phyloP scores from a whole-genome alignment of 306 rosid species.

The Glycine soja region DNA sequence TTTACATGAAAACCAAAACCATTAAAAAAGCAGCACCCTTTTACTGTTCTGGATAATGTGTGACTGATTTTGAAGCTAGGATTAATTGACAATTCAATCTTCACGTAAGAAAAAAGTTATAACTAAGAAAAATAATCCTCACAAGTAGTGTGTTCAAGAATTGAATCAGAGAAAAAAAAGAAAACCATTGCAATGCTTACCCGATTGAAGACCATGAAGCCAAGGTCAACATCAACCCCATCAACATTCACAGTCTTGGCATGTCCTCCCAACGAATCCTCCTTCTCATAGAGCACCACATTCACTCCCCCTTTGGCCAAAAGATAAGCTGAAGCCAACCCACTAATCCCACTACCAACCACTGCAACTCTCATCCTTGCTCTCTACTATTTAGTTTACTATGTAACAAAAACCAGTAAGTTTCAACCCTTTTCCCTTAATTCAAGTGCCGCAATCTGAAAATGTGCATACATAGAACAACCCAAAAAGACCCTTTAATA shows the following conservation, averaged over 20 bases:
- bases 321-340: slow-evolving; percentile 66
- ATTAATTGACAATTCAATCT: no score
- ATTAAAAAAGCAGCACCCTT: neutral
- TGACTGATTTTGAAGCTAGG: neutral
- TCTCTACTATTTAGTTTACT: neutral
- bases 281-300: slow-evolving; percentile 73
- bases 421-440: neutral
- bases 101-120: no score
- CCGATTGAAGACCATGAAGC: slow-evolving; percentile 90
- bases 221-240: slow-evolving; percentile 78
- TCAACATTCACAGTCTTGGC: slow-evolving; percentile 64
- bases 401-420: neutral
- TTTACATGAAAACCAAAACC: neutral
- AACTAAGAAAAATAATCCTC: no score
- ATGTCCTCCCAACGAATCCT: slow-evolving; percentile 79
- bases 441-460: neutral
- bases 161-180: neutral
- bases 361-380: slow-evolving; percentile 73
- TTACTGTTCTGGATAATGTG: slow-evolving; percentile 43
- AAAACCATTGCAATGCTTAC: slow-evolving; percentile 53
- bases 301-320: slow-evolving; percentile 58
- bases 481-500: neutral
- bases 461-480: neutral
- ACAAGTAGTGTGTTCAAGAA: neutral
- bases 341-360: slow-evolving; percentile 80